These are phyloP conservation scores for Mycena chlorophos DNA, from an alignment of 768 basidiomycete species.

Conservation along the genomic window DNA sequence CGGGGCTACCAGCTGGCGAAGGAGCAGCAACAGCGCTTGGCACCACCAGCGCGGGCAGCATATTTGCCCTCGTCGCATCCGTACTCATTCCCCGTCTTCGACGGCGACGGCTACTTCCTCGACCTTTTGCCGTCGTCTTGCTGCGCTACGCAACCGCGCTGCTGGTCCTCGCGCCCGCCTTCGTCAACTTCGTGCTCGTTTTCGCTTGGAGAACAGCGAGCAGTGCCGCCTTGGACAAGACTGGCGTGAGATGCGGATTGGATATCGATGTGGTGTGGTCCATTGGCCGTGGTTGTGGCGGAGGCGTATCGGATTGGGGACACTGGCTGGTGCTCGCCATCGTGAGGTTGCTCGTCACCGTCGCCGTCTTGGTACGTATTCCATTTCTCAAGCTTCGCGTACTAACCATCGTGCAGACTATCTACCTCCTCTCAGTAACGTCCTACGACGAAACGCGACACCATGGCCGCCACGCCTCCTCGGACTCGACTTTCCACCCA, in stretches of 20 bases:
- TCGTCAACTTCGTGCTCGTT: constrained; percentile 56
- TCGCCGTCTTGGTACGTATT: constrained; percentile 51
- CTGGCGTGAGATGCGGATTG: constrained; percentile 52
- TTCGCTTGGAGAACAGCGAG: constrained; percentile 50
- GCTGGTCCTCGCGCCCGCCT: constrained; percentile 51
- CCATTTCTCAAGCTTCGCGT: constrained; percentile 2
- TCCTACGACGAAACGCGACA: constrained; percentile 30
- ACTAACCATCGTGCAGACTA: constrained; percentile 23
- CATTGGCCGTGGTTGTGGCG: constrained; percentile 31
- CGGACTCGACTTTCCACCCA: constrained; percentile 22
- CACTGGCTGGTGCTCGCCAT: constrained; percentile 57
- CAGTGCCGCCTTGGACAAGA: constrained; percentile 34
- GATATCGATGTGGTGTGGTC: constrained; percentile 73
- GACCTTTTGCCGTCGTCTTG: constrained; percentile 32
- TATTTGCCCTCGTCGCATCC: constrained; percentile 40
- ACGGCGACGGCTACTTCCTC: constrained; percentile 30
- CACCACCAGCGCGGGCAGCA: constrained; percentile 42
- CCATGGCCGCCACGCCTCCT: constrained; percentile 14
- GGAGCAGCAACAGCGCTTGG: constrained; percentile 49
- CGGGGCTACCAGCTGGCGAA: constrained; percentile 43
- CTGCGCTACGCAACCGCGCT: constrained; percentile 44
- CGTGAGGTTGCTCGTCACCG: constrained; percentile 55
- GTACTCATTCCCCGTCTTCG: constrained; percentile 42
- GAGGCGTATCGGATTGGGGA: constrained; percentile 42
- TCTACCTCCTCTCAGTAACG: constrained; percentile 29